A percentile compares a stretch with the other conserved stretches of the same genome.
Evolutionary conservation across 331 rosid genomes (phyloP).

Genomic region (Pyracantha coccinea): DNA sequence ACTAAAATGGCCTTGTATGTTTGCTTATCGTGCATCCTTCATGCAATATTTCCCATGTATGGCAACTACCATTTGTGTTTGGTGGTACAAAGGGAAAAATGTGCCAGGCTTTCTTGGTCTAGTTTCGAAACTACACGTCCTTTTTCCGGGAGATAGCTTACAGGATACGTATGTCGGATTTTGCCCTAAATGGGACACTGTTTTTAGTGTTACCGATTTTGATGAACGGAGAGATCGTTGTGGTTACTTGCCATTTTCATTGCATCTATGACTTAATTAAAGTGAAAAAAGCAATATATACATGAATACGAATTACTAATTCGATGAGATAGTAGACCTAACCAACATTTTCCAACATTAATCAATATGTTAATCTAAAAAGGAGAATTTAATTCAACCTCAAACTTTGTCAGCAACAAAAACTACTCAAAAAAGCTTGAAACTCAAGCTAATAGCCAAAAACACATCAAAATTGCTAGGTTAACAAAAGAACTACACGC

Average conservation of each 20-base stretch:
- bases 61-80: neutral
- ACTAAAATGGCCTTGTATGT: neutral
- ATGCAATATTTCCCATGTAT: neutral
- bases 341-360: neutral
- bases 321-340: neutral
- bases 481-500: neutral
- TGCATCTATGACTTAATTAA: neutral
- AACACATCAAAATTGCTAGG: neutral
- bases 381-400: neutral
- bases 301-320: neutral
- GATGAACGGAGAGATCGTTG: neutral
- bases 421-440: neutral
- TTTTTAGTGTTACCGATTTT: neutral
- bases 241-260: neutral
- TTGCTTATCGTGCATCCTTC: neutral
- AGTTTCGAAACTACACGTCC: neutral
- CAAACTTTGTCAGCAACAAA: neutral
- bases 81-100: neutral
- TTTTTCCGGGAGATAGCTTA: neutral
- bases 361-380: neutral
- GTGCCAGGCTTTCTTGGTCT: neutral
- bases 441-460: neutral
- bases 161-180: neutral
- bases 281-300: neutral
- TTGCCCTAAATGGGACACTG: neutral